Evolutionary conservation across 768 basidiomycete species (phyloP), one percentile per base, ranked within the genome.

Genomic region (Leccinum incarnatum): DNA sequence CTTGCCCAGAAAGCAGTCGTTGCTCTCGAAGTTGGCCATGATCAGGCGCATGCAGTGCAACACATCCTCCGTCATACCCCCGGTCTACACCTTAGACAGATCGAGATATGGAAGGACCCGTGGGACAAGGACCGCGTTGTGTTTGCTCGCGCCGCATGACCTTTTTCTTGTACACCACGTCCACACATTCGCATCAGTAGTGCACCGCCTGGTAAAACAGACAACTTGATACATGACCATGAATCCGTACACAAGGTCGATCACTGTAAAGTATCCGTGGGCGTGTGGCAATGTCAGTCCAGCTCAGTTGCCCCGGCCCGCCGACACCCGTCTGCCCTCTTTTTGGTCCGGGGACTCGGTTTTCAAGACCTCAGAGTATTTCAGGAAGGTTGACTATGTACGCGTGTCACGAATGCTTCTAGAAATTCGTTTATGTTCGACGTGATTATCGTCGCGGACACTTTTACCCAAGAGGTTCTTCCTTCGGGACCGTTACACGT

Each of bases 41-140:
- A 79, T 12, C 93, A 95, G 75, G 90, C 87, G 15, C 67, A 73
- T 2, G 78, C 74, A 2, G 93, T 95, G 19, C 69, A 80, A 56
- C 64, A 67, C 2, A 84, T 95, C 52, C 76, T 95, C 64, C 73
- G 70, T 55, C 57, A 71, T 15, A 76, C 76, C n/a, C 81, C 78
- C 46, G 68, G 74, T 40, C 69, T 91, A 49, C 66, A 64, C 0
- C 52, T 61, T 66, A 72, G 36, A 80, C 84, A 5, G 82, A 40
- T 58, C 1, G 62, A 88, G 66, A 80, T 91, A 37, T 95, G 92
- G 93, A 70, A 72, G 59, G 94, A 95, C 73, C 88, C 87, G 60
- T 95, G 87, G 86, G 85, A 83, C 50, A 83, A 81, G 63, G 79
- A 87, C 58, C 83, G 93, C 61, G 85, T 88, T 51, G 87, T 95